Conservation (phyloP, 73 alveolate species). For the Blepharisma stoltei region DNA sequence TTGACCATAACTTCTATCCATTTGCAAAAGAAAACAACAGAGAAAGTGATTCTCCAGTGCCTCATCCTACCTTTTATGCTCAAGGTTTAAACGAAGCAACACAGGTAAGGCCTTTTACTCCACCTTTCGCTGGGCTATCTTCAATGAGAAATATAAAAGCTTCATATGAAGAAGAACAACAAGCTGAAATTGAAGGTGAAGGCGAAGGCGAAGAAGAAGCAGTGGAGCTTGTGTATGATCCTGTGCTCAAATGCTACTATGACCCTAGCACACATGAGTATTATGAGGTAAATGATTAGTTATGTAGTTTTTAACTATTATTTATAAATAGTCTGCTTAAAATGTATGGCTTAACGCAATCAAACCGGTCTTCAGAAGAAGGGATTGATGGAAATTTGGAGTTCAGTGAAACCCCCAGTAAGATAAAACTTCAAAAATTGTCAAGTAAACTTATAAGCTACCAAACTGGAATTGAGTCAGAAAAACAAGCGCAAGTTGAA, state of each 20-base stretch:
- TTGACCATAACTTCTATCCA: constrained; percentile 16
- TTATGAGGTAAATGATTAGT: constrained; percentile 36
- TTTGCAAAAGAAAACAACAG: neutral
- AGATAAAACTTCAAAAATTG: neutral
- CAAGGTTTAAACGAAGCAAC: constrained; percentile 23
- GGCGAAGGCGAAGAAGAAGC: constrained; percentile 39
- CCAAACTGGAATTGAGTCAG: constrained; percentile 22
- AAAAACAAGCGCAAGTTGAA: neutral
- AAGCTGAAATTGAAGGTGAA: constrained; percentile 31
- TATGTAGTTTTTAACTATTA: too few species aligned
- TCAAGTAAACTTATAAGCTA: neutral
- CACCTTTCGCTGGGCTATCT: constrained; percentile 19
- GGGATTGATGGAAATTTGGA: too few species aligned
- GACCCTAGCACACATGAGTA: constrained; percentile 43
- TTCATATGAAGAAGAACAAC: neutral
- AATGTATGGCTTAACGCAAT: too few species aligned
- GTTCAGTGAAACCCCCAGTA: neutral
- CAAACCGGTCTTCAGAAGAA: too few species aligned
- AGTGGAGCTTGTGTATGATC: constrained; percentile 45
- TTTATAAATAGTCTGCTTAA: too few species aligned
- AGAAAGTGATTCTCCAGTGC: neutral
- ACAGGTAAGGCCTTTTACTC: constrained; percentile 24
- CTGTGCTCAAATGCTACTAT: constrained; percentile 45
- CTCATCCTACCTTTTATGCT: constrained; percentile 17
- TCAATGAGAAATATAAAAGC: neutral